Evolutionary conservation across 352 stramenopile species (phyloP).

Genomic region (Globisporangium iwayamae): DNA sequence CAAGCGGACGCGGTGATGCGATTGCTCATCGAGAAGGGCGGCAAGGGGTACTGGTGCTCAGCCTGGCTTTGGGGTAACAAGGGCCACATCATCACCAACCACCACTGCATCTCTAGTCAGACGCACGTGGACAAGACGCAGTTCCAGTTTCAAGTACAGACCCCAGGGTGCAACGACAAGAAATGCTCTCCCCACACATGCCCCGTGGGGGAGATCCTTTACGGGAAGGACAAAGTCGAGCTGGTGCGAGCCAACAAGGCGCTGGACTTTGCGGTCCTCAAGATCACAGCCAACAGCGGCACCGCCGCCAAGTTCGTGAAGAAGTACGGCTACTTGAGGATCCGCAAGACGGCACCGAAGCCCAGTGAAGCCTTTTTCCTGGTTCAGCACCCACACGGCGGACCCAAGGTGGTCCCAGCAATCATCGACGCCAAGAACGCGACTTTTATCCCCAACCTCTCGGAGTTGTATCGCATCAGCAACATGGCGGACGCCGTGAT

Average conservation of each 20-base stretch:
- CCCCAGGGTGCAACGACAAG: conserved; percentile 19
- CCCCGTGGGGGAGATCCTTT: conserved; percentile 5
- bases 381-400: conserved; percentile 46
- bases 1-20: not conserved
- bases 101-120: conserved; percentile 32
- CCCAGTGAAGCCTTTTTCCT: conserved; percentile 54
- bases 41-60: conserved; percentile 1
- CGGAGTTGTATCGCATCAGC: conserved; percentile 4
- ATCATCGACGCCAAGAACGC: not conserved
- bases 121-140: conserved; percentile 43
- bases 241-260: conserved; percentile 30
- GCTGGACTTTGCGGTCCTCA: conserved; percentile 57
- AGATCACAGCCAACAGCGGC: conserved; percentile 29
- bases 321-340: conserved; percentile 53
- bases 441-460: not conserved
- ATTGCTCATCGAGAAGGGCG: not conserved
- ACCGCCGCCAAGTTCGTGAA: conserved; percentile 22
- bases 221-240: conserved; percentile 31
- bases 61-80: conserved; percentile 27
- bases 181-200: conserved; percentile 22
- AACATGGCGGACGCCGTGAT: not conserved
- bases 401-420: conserved; percentile 36
- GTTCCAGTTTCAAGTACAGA: conserved; percentile 59
- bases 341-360: conserved; percentile 32
- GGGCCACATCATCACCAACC: conserved; percentile 36